Evolutionary conservation across 1,284 basidiomycete species (phyloP), one percentile per base, ranked within the genome.

Genomic region (Phlebopus sp.): DNA sequence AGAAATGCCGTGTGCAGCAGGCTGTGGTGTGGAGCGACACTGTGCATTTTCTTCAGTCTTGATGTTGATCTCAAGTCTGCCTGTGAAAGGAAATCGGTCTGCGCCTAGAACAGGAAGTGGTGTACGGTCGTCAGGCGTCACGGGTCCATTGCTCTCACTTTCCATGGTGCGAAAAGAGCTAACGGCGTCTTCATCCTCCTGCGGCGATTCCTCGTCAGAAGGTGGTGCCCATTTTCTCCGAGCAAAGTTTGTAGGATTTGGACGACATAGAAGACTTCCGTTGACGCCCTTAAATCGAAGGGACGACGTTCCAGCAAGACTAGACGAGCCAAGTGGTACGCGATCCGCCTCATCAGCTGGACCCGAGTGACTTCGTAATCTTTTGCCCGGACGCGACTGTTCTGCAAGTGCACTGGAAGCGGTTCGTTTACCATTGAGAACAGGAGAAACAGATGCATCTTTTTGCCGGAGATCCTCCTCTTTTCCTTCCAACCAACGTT

Each of bases 71-170:
- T 29, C 37, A 19, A 46, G 46, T 40, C 53, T 55, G 42, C 49
- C 46, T 42, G 49, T 53, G 46, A 58, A 66, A 43, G 54, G 52
- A 53, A 67, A 54, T 42, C 61, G 62, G 51, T 60, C 57, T 52
- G 60, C 63, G 40, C 56, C 57, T 44, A 56, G 53, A 44, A 71
- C 64, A 31, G 69, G 68, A 19, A 72, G 43, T 5, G 69, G 62
- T 15, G 62, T 65, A 25, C 46, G 59, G 41, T 69, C 63, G 42
- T 79, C 77, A 21, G 79, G 78, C 4, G 79, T 82, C 32, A 74
- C 73, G 14, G 77, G 77, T 17, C 71, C 69, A 37, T 60, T 68
- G 44, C 70, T 71, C 43, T 75, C 76, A 45, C 74, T 75, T 49
- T 77, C 73, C 49, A 59, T 51, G 19, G 71, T 72, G 25, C 73